Base-by-base conservation (phyloP, 2,329 filamentous ascomycete genomes). In the Phoma sp. region DNA sequence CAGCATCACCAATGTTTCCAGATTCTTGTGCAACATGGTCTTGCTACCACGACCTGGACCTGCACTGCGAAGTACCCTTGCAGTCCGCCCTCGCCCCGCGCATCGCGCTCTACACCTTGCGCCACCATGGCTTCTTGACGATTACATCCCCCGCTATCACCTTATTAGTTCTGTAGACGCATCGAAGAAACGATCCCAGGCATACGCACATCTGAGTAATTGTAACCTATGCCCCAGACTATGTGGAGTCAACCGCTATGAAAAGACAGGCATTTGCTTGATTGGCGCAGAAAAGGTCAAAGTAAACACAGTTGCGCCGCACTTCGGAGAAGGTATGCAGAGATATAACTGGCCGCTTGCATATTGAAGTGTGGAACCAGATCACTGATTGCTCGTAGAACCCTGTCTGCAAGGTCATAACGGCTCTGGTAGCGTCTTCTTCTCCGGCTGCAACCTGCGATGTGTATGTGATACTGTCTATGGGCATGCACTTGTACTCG, bases 221-320 rank as follows among this genome's bases (percentile, higher is more conserved):
- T 96, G 90, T 76, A 96, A 95, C 65, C 81, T 96, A 7, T 96
- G 91, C 64, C 91, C 91, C 2, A 82, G 90, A 11, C 77, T 85
- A 38, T 95, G 91, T 72, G 86, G 87, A 47, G 89, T 93, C 28
- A 92, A 96, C 72, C 85, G 91, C n/a, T 92, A 87, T 66, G 85
- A 93, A 74, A 88, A 82, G 61, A 91, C 89, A 1, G 91, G 91
- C 12, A 83, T 89, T 67, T 96, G 91, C 69, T 79, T 95, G 54
- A 89, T 95, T 62, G 90, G 90, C 12, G 81, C 82, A 1, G 83
- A 88, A 54, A 87, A 83, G 39, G 89, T 86, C 50, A 92, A 91
- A 66, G 90, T 95, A 62, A 92, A 91, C 70, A 90, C 90, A 7
- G 91, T 96, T 61, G 91, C 90, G 53, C 91, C 91, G 43, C 91